Evolutionary conservation across 1,284 basidiomycete species (phyloP).

Genomic region (Rhodofomes roseus): DNA sequence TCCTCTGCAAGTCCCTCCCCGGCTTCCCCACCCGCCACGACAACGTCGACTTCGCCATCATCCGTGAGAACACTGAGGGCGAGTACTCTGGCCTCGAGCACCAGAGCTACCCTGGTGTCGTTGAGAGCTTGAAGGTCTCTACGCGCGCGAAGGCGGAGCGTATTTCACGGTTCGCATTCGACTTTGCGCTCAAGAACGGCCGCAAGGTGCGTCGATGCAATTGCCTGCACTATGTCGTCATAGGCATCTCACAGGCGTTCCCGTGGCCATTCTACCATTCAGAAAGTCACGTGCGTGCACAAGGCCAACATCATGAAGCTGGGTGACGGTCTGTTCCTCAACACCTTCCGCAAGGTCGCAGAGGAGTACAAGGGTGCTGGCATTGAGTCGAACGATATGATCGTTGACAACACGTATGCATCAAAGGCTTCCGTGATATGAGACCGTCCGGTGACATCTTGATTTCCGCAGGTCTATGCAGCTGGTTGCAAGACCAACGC

Average conservation of each 20-base stretch:
- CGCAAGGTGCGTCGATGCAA: slow-evolving; percentile 66
- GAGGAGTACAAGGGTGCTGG: slow-evolving; percentile 95
- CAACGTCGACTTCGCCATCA: slow-evolving; percentile 98
- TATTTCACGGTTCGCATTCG: slow-evolving; percentile 96
- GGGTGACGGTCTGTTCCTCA: slow-evolving; percentile 98
- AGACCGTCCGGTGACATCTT: neutral
- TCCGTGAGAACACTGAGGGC: slow-evolving; percentile 99
- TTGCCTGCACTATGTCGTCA: slow-evolving; percentile 3
- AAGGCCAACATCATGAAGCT: slow-evolving; percentile 99
- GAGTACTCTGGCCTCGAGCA: slow-evolving; percentile 99
- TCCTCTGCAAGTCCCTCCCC: slow-evolving; percentile 97
- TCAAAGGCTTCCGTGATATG: neutral
- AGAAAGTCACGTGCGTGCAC: slow-evolving; percentile 99
- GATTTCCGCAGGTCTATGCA: slow-evolving; percentile 81
- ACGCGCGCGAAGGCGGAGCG: slow-evolving; percentile 96
- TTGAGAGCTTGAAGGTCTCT: slow-evolving; percentile 97
- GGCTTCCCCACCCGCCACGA: slow-evolving; percentile 95
- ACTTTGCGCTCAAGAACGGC: slow-evolving; percentile 98
- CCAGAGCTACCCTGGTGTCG: slow-evolving; percentile 97
- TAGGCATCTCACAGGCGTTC: neutral
- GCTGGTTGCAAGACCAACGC: slow-evolving; percentile 90
- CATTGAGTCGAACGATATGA: slow-evolving; percentile 96
- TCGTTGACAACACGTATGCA: slow-evolving; percentile 94
- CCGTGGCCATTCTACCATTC: slow-evolving; percentile 5
- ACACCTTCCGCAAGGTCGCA: slow-evolving; percentile 95